Percentiles rank a stretch among this genome's conserved stretches.
Conservation (phyloP, 768 basidiomycete species). For the Neoboletus magnificus region DNA sequence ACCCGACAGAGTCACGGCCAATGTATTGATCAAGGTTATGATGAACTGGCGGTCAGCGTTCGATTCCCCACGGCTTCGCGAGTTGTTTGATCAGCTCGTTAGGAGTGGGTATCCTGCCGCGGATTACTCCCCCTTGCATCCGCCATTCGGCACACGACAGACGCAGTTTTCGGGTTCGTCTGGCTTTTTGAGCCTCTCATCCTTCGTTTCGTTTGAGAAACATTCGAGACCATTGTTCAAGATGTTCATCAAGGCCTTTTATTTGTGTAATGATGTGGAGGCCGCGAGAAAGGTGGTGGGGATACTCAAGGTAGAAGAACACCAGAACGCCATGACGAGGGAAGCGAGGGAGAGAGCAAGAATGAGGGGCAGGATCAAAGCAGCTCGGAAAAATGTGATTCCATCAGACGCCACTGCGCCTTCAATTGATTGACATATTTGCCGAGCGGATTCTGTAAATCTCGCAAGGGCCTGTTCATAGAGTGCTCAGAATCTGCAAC, state of each 20-base stretch:
- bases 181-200: conserved; percentile 37
- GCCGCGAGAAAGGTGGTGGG: conserved; percentile 53
- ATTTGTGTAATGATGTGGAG: conserved; percentile 47
- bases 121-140: conserved; percentile 26
- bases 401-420: background rate
- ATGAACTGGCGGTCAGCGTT: conserved; percentile 49
- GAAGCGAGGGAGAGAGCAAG: conserved; percentile 18
- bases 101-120: conserved; percentile 54
- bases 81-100: conserved; percentile 64
- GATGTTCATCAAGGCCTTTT: conserved; percentile 69
- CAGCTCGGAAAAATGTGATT: background rate
- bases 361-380: conserved; percentile 18
- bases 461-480: too few species aligned
- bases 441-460: background rate
- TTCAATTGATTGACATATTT: conserved; percentile 7
- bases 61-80: conserved; percentile 42
- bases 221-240: conserved; percentile 70
- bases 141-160: conserved; percentile 45
- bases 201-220: conserved; percentile 48
- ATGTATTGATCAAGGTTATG: conserved; percentile 62
- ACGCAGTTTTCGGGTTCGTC: conserved; percentile 12
- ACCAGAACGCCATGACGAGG: conserved; percentile 8
- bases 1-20: conserved; percentile 67
- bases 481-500: background rate
- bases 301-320: conserved; percentile 48